Evolutionary conservation across 2,329 filamentous ascomycete species (phyloP).

Genomic region (Ophiocordyceps camponoti-saundersi): DNA sequence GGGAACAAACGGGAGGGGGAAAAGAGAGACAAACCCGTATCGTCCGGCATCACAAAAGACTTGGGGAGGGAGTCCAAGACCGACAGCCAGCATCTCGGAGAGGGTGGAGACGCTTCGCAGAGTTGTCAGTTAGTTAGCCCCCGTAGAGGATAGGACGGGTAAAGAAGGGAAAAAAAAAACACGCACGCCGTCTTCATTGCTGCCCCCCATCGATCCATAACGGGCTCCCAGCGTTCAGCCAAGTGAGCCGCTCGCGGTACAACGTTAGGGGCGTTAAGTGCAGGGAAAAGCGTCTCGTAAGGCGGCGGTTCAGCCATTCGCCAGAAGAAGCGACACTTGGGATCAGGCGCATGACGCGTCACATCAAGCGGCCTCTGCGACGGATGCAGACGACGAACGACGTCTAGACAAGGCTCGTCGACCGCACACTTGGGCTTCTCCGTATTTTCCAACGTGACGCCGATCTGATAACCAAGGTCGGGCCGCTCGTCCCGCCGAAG

Average conservation of each 20-base stretch:
- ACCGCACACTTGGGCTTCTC: conserved; percentile 48
- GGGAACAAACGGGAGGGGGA: background rate
- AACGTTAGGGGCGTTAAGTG: conserved; percentile 37
- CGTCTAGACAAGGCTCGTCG: conserved; percentile 40
- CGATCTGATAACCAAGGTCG: conserved; percentile 41
- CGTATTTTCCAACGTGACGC: conserved; percentile 45
- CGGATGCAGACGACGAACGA: conserved; percentile 36
- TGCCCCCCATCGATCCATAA: conserved; percentile 39
- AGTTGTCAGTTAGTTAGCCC: background rate
- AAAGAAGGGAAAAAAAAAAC: conserved; percentile 7
- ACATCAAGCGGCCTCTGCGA: conserved; percentile 41
- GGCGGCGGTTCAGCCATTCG: conserved; percentile 36
- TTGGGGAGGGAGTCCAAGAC: conserved; percentile 32
- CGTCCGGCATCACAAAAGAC: conserved; percentile 37
- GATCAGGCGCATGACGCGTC: conserved; percentile 36
- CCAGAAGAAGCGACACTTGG: conserved; percentile 49
- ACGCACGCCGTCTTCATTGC: conserved; percentile 43
- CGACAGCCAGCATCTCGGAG: conserved; percentile 40
- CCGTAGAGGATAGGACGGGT: background rate
- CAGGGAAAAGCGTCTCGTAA: conserved; percentile 36
- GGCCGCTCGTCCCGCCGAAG: conserved; percentile 36
- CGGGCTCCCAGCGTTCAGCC: conserved; percentile 30
- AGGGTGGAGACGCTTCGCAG: conserved; percentile 30
- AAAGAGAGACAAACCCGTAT: conserved; percentile 26
- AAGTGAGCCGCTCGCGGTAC: conserved; percentile 32